phyloP scores from a whole-genome alignment of 1,284 basidiomycete species.

The Moesziomyces aphidis region DNA sequence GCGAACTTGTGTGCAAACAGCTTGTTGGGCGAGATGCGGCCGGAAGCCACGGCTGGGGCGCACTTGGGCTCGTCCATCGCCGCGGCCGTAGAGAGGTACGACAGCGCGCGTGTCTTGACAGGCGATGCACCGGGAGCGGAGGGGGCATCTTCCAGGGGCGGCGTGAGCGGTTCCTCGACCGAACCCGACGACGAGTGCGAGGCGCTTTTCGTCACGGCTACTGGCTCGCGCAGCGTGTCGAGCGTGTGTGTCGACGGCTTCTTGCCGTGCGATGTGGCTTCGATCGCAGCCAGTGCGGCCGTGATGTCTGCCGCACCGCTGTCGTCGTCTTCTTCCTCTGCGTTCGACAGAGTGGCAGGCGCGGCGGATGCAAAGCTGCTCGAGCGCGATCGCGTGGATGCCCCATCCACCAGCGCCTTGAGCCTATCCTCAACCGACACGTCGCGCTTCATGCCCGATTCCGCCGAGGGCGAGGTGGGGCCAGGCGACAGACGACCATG shows the following conservation, averaged over 20 bases:
- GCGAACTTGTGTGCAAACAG: conserved; percentile 41
- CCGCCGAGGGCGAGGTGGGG: conserved; percentile 1
- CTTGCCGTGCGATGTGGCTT: conserved; percentile 10
- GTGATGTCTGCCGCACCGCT: conserved; percentile 23
- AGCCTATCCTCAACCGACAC: conserved; percentile 51
- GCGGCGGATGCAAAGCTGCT: conserved; percentile 9
- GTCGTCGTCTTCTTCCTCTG: conserved; percentile 27
- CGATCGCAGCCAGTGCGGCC: conserved; percentile 23
- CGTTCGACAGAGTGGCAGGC: neutral
- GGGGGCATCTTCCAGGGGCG: conserved; percentile 8
- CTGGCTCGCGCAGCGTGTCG: conserved; percentile 5
- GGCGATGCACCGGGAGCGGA: neutral
- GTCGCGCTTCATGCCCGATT: conserved; percentile 15
- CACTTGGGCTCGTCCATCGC: neutral
- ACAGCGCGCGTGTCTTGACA: neutral
- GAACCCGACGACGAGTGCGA: conserved; percentile 24
- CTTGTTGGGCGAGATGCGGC: conserved; percentile 43
- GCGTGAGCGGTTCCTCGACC: conserved; percentile 23
- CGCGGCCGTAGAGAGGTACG: neutral
- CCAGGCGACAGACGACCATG: conserved; percentile 37
- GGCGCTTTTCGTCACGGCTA: conserved; percentile 12
- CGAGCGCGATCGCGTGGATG: neutral
- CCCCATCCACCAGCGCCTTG: conserved; percentile 45
- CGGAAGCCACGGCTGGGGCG: conserved; percentile 1
- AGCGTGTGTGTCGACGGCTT: conserved; percentile 7